Percentiles rank a stretch among this genome's conserved stretches.
phyloP scores from a whole-genome alignment of 495 filamentous ascomycete genomes.

The Penicillium turbatum region DNA sequence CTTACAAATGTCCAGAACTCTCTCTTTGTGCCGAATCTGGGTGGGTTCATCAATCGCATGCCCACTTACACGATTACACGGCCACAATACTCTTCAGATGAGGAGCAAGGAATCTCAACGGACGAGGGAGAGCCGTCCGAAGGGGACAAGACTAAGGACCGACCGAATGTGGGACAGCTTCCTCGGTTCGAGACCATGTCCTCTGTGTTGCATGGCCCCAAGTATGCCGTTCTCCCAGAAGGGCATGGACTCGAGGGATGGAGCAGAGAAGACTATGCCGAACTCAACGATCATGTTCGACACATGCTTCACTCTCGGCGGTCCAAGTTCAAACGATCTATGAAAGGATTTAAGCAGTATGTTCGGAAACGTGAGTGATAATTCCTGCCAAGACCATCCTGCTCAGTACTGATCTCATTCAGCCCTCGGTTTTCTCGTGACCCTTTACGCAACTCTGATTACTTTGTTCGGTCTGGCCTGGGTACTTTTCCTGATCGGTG shows the following conservation, averaged over 20 bases:
- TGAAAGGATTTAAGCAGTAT: constrained; percentile 75
- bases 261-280: constrained; percentile 61
- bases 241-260: constrained; percentile 63
- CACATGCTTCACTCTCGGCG: constrained; percentile 77
- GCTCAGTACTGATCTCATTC: neutral
- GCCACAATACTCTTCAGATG: constrained; percentile 28
- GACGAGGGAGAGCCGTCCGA: constrained; percentile 29
- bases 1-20: constrained; percentile 79
- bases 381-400: neutral
- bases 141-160: constrained; percentile 20
- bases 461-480: constrained; percentile 77
- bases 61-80: constrained; percentile 71
- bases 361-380: constrained; percentile 53
- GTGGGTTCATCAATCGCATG: constrained; percentile 59
- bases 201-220: constrained; percentile 29
- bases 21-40: constrained; percentile 68
- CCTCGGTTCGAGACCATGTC: constrained; percentile 31
- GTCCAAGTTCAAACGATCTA: constrained; percentile 66
- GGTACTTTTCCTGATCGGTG: constrained; percentile 77
- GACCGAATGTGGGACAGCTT: constrained; percentile 28
- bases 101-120: constrained; percentile 31
- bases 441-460: constrained; percentile 73
- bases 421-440: constrained; percentile 71
- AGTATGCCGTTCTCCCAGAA: constrained; percentile 47
- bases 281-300: constrained; percentile 75